Percentiles rank a stretch among this genome's conserved stretches.
Evolutionary conservation across 2,329 filamentous ascomycete species (phyloP).

Genomic region (Fusarium armeniacum): DNA sequence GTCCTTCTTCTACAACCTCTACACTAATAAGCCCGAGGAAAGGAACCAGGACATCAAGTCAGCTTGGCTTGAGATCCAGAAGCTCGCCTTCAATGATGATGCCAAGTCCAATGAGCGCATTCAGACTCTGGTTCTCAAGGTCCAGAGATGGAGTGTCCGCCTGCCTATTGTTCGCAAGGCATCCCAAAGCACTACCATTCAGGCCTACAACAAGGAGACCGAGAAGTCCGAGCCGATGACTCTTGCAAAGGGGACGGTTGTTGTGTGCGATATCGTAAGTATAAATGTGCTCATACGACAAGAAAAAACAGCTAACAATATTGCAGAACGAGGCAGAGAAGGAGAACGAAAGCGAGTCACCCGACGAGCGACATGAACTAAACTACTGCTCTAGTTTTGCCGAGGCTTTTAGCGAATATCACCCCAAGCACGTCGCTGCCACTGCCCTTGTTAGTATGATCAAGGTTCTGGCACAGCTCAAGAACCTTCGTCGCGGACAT

Average conservation of each 20-base stretch:
- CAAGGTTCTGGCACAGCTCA: conserved; percentile 36
- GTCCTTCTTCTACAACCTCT: conserved; percentile 1
- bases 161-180: conserved; percentile 13
- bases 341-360: neutral
- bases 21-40: neutral
- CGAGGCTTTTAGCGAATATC: conserved; percentile 32
- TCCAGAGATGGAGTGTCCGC: neutral
- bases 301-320: accelerated
- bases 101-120: neutral
- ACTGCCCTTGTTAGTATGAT: conserved; percentile 31
- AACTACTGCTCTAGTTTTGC: conserved; percentile 34
- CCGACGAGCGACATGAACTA: neutral
- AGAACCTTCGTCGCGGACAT: conserved; percentile 35
- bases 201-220: neutral
- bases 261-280: conserved; percentile 18
- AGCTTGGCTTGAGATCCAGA: conserved; percentile 2
- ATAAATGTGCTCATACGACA: accelerated
- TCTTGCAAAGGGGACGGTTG: neutral
- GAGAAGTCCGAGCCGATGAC: neutral
- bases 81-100: conserved; percentile 1
- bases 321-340: neutral
- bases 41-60: neutral
- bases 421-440: conserved; percentile 31
- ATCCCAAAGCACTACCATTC: neutral
- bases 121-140: conserved; percentile 3